Base-by-base conservation (phyloP, 2,329 filamentous ascomycete species). In the Tolypocladium cylindrosporum region DNA sequence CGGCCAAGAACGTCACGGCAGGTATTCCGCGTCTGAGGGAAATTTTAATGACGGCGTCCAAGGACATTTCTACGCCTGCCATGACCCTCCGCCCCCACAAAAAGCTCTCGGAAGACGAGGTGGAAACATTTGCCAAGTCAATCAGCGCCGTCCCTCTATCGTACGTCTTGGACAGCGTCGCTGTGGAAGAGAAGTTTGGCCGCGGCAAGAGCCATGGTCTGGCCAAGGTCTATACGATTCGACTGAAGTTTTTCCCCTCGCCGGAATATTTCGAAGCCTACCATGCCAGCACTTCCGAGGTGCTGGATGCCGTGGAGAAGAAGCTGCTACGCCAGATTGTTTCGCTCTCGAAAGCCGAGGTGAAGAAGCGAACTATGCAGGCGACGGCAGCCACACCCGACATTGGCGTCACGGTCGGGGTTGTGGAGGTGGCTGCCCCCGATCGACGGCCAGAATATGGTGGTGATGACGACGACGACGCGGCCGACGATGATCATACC, bases 1-100 rank as follows among this genome's bases (percentile, higher is more conserved):
- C 94, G 24, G 88, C 94, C 37, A 97, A 97, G 80, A 99, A 99
- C 82, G 94, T 99, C 69, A 99, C 94, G 1, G 83, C 97, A 24
- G 94, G 94, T 90, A 97, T 99, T 69, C 94, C 94, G 59, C 91
- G 94, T 75, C 81, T 99, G 24, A 84, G 94, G 76, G 94, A 99
- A 81, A 97, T 99, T 66, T 83, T 99, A 63, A 99, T 99, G 94
- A 97, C 94, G 55, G 94, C 94, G 34, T 94, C 89, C 69, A 83
- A 86, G 55, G 83, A 88, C 53, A 96, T 97, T 61, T 89, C 91
- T 42, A 99, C 94, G 0, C 94, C 94, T 1, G 84, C 86, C 5
- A 96, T 96, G 91, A 94, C 90, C 1, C 78, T 97, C n/a, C 81
- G 89, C 52, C 79, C 95, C 39, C 89, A 88, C 65, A 78, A 86